Base-by-base conservation (phyloP, 1,284 basidiomycete species). In the Moesziomyces parantarcticus region DNA sequence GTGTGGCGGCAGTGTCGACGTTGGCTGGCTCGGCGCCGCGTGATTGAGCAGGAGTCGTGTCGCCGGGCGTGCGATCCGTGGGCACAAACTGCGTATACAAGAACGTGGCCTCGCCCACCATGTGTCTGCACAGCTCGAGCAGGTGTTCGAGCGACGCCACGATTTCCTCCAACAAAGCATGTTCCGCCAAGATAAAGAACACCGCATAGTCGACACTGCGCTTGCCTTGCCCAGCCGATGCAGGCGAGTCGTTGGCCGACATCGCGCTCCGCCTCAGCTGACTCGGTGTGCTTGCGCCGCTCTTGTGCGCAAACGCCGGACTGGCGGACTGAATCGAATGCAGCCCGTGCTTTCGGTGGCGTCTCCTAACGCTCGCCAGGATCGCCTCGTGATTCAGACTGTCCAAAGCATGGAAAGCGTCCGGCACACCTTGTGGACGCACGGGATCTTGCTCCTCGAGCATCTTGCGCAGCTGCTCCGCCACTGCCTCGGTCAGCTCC, bases 181-280 rank as follows among this genome's bases (percentile, higher is more conserved):
- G 81, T 46, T 83, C 81, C 3, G 80, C 74, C 29, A 83, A 67
- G 34, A 80, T 48, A 54, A 75, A 83, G 21, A 83, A 72, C 44
- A 68, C 48, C 21, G 75, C 75, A 36, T 66, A 73, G 46, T 76
- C 65, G 36, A 65, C 42, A 20, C 49, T 52, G 16, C 42, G 51
- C 20, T 46, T 64, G 29, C 36, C 20, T 9, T 20, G 20, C 16
- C 29, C 29, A 9, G 51, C 41, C 5, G 50, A 55, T 1, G 56
- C 43, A 5, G 60, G 58, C 8, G 60, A 65, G 20, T 61, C 53
- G 9, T 42, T 29, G 1, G 23, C 53, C n/a, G 63, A 65, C 16
- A 48, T 3, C 5, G 26, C 51, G 56, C 20, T 21, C 25, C 26
- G 21, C 44, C 21, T 20, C 26, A 49, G 16, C 3, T 55, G 39